phyloP scores from a whole-genome alignment of 805 yeast species.

The Yarrowia phangngaensis region DNA sequence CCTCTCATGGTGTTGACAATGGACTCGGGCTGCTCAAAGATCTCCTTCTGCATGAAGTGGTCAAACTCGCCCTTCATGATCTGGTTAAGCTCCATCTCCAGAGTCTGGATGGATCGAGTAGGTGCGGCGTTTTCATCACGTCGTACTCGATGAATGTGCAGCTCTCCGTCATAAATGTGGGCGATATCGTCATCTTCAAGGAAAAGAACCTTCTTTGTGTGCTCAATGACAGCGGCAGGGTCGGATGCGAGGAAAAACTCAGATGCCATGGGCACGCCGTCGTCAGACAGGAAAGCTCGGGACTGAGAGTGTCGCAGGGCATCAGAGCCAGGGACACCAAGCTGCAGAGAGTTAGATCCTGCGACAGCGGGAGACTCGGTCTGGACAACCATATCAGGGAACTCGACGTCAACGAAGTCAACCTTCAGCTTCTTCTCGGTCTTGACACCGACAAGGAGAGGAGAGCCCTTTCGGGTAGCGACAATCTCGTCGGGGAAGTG shows the following conservation, averaged over 20 bases:
- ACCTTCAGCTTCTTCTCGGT: conserved; percentile 93
- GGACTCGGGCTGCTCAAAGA: conserved; percentile 97
- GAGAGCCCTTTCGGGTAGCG: conserved; percentile 98
- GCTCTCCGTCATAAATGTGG: conserved; percentile 95
- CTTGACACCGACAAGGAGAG: conserved; percentile 93
- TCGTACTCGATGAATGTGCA: conserved; percentile 95
- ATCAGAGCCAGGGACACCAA: conserved; percentile 57
- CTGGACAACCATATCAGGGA: conserved; percentile 54
- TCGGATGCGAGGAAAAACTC: conserved; percentile 96
- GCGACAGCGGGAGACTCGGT: conserved; percentile 26
- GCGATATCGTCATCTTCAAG: conserved; percentile 98
- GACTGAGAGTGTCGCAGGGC: conserved; percentile 86
- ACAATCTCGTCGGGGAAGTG: conserved; percentile 95
- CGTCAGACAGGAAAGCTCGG: conserved; percentile 93
- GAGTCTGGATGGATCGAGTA: conserved; percentile 90
- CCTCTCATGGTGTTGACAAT: conserved; percentile 99
- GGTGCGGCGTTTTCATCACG: conserved; percentile 80
- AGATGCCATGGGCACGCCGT: conserved; percentile 86
- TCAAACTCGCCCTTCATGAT: conserved; percentile 96
- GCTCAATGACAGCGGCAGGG: conserved; percentile 93
- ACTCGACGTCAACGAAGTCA: conserved; percentile 97
- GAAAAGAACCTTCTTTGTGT: conserved; percentile 93
- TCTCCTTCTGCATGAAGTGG: conserved; percentile 98
- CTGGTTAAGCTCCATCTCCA: conserved; percentile 94
- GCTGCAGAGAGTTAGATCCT: conserved; percentile 32